Percentiles rank a stretch among this genome's conserved stretches.
Evolutionary conservation across 257 asterid species (phyloP).

Genomic region (Solanum lycopersicoides): DNA sequence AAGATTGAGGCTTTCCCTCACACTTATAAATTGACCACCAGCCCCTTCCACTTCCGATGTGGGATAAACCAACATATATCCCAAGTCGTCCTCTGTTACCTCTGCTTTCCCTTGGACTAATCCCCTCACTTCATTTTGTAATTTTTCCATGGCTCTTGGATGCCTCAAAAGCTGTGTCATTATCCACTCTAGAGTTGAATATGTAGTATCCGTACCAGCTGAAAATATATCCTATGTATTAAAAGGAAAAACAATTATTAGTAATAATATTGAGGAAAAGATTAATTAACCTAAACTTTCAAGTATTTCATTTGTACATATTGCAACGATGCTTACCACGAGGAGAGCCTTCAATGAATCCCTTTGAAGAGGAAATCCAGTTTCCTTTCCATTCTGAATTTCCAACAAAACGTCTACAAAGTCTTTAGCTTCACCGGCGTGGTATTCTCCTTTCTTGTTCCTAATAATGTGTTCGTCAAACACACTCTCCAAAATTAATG

Average conservation of each 20-base stretch:
- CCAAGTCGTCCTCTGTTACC: constrained; percentile 22
- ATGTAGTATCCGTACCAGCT: background rate
- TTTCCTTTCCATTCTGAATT: background rate
- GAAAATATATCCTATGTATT: background rate
- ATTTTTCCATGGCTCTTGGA: background rate
- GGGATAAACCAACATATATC: no score
- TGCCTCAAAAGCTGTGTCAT: constrained; percentile 22
- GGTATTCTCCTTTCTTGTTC: background rate
- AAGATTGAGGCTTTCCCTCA: no score
- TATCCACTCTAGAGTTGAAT: constrained; percentile 21
- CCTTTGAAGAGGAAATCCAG: background rate
- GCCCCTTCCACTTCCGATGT: no score
- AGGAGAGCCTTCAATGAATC: background rate
- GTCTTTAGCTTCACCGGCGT: background rate
- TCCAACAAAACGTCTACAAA: background rate
- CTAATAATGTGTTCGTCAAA: background rate
- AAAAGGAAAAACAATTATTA: background rate
- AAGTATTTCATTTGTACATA: no score
- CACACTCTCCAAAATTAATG: background rate
- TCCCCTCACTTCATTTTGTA: constrained; percentile 19
- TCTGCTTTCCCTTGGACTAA: background rate
- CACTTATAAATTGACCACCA: no score
- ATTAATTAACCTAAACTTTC: no score
- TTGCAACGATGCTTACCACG: background rate
- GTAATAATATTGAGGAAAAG: no score